phyloP scores from a whole-genome alignment of 2,329 filamentous ascomycete species.

The Colletotrichum shisoi region DNA sequence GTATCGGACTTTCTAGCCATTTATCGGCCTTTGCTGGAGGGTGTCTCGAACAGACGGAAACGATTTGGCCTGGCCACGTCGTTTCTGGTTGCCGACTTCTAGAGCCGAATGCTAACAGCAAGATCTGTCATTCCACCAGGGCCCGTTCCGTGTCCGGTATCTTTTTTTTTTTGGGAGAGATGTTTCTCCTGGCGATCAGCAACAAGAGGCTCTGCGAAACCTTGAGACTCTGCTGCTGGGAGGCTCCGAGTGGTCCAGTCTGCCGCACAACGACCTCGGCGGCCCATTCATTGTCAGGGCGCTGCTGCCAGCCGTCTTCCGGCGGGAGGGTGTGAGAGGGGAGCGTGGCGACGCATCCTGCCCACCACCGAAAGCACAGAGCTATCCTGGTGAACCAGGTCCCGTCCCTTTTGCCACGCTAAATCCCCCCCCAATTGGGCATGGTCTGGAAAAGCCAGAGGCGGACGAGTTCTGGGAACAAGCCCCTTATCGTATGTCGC shows the following conservation, averaged over 20 bases:
- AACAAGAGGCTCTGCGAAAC: constrained; percentile 32
- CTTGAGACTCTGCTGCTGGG: not conserved
- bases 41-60: constrained; percentile 22
- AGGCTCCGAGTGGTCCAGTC: constrained; percentile 24
- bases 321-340: constrained; percentile 6
- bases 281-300: constrained; percentile 9
- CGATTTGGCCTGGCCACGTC: constrained; percentile 5
- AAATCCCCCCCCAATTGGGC: constrained; percentile 27
- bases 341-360: constrained; percentile 14
- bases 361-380: not conserved
- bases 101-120: not conserved
- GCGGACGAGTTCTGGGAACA: constrained; percentile 18
- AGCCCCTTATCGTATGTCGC: constrained; percentile 30
- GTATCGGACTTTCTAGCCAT: constrained; percentile 20
- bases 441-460: constrained; percentile 25
- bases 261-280: constrained; percentile 6
- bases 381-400: constrained; percentile 15
- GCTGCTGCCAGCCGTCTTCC: constrained; percentile 14
- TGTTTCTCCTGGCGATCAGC: constrained; percentile 31
- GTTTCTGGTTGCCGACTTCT: constrained; percentile 10
- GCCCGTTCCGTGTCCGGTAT: constrained; percentile 20
- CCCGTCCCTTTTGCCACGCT: constrained; percentile 7
- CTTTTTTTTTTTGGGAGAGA: not conserved
- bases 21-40: not conserved
- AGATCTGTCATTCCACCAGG: constrained; percentile 17